Base-by-base conservation (phyloP, 2,329 filamentous ascomycete genomes). In the Lachnellula suecica region DNA sequence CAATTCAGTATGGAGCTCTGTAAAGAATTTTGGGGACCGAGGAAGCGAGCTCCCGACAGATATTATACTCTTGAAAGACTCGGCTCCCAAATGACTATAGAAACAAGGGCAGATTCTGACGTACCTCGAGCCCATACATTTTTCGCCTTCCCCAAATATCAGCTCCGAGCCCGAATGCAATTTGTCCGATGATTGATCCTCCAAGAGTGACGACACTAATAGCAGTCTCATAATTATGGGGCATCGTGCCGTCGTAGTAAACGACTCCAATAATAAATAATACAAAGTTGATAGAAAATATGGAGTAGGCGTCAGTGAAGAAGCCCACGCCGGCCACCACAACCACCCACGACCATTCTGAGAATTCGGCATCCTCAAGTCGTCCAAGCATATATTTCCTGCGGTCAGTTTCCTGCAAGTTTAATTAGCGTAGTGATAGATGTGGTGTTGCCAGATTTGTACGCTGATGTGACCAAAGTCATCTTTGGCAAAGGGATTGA, bases 81-180 rank as follows among this genome's bases (percentile, higher is more conserved):
- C n/a, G n/a, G n/a, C n/a, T n/a, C n/a, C n/a, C n/a, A n/a, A n/a
- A n/a, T n/a, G n/a, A n/a, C n/a, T n/a, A n/a, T n/a, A n/a, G n/a
- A n/a, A n/a, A n/a, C n/a, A n/a, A n/a, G n/a, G n/a, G n/a, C n/a
- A n/a, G n/a, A n/a, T n/a, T n/a, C n/a, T n/a, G n/a, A n/a, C n/a
- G n/a, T n/a, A n/a, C n/a, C 66, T 91, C 88, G 24, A 91, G 76
- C 44, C 89, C 89, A 66, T 94, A 94, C 87, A 95, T 93, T 60
- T 81, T 83, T 66, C 90, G 85, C 38, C 89, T 82, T 42, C 90
- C 90, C 51, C 90, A 79, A 3, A 81, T 76, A 71, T 94, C 90
- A 45, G 89, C 89, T 34, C 92, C 72, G 75, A 81, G 88, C 53
- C 89, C 89, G 66, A 94, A 94, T 15, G 84, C 71, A 35, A 92